phyloP scores from a whole-genome alignment of 1,284 basidiomycete genomes.

The Ceratobasidium sp. region DNA sequence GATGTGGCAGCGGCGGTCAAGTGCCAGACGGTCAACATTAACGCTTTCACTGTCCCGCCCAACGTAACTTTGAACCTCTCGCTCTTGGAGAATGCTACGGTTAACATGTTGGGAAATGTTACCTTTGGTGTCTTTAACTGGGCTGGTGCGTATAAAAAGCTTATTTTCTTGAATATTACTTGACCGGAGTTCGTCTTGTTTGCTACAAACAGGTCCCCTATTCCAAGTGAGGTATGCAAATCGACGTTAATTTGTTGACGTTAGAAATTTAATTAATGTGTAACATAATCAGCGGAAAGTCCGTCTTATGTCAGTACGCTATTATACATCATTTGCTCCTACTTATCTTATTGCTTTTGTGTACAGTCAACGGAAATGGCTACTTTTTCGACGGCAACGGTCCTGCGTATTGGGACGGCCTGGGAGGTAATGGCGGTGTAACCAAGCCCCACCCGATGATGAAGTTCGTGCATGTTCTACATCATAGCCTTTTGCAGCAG shows the following conservation, averaged over 20 bases:
- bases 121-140: slow-evolving; percentile 59
- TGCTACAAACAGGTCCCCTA: slow-evolving; percentile 52
- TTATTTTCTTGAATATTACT: neutral
- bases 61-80: slow-evolving; percentile 57
- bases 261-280: neutral
- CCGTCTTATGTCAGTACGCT: slow-evolving; percentile 17
- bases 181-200: neutral
- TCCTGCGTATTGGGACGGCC: slow-evolving; percentile 62
- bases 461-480: slow-evolving; percentile 50
- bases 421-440: slow-evolving; percentile 55
- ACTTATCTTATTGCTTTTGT: slow-evolving; percentile 7
- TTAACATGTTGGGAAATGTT: slow-evolving; percentile 63
- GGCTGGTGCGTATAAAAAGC: slow-evolving; percentile 51
- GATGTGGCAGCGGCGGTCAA: slow-evolving; percentile 41
- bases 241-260: slow-evolving; percentile 54
- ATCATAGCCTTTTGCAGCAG: too few species aligned
- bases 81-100: slow-evolving; percentile 58
- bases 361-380: slow-evolving; percentile 61
- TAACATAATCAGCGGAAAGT: slow-evolving; percentile 10
- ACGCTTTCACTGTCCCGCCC: slow-evolving; percentile 51
- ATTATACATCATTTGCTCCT: neutral
- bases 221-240: slow-evolving; percentile 47
- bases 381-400: slow-evolving; percentile 61
- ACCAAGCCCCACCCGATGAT: slow-evolving; percentile 60
- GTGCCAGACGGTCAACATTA: slow-evolving; percentile 45